Percentiles rank a stretch among this genome's conserved stretches.
phyloP scores from a whole-genome alignment of 2,329 filamentous ascomycete species.

The Pyrenophora teres region DNA sequence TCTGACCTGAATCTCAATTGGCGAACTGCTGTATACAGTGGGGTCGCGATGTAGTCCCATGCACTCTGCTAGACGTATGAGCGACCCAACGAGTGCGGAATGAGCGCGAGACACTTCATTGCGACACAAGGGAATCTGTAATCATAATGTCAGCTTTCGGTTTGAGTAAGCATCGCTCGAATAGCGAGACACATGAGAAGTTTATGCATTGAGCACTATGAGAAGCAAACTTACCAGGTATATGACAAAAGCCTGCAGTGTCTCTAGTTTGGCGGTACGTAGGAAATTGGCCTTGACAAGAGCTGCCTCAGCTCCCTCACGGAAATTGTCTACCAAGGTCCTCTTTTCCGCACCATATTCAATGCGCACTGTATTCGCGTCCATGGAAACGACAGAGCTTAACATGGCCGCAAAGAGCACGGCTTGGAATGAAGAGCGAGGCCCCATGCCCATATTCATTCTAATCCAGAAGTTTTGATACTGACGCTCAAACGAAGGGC shows the following conservation, averaged over 20 bases:
- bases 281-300: slow-evolving; percentile 72
- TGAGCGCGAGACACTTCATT: slow-evolving; percentile 74
- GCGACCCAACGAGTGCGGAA: slow-evolving; percentile 72
- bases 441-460: slow-evolving; percentile 63
- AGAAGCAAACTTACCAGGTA: slow-evolving; percentile 66
- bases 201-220: no score
- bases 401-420: slow-evolving; percentile 73
- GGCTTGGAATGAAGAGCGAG: slow-evolving; percentile 67
- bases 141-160: not conserved
- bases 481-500: slow-evolving; percentile 67
- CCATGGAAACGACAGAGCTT: slow-evolving; percentile 69
- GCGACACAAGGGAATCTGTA: slow-evolving; percentile 70
- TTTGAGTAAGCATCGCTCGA: no score
- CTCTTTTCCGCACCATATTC: slow-evolving; percentile 63
- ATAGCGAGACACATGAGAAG: no score
- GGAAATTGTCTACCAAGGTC: slow-evolving; percentile 60
- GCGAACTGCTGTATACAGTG: slow-evolving; percentile 65
- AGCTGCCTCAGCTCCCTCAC: slow-evolving; percentile 67
- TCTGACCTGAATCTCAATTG: slow-evolving; percentile 72
- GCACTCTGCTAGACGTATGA: slow-evolving; percentile 74
- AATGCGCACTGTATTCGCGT: slow-evolving; percentile 56
- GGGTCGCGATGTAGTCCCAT: slow-evolving; percentile 78
- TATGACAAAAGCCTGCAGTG: slow-evolving; percentile 76
- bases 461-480: slow-evolving; percentile 70
- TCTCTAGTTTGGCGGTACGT: slow-evolving; percentile 72